Conservation (phyloP, 495 filamentous ascomycete species). For the Mytilinidion resinicola region DNA sequence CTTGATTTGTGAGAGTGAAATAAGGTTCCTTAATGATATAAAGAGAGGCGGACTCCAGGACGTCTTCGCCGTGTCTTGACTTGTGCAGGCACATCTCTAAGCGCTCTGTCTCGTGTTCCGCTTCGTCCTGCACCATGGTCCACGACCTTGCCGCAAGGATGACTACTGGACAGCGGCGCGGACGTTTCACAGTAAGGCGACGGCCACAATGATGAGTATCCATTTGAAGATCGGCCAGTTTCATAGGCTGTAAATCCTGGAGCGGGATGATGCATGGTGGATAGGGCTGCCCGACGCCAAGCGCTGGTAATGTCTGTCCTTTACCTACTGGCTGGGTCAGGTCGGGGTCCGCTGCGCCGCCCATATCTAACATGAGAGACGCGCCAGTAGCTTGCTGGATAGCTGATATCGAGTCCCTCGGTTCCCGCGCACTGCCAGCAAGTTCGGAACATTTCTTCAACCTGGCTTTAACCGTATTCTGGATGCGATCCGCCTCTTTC, state of each 20-base stretch:
- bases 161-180: conserved; percentile 6
- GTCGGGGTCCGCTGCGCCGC: conserved; percentile 20
- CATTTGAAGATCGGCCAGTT: conserved; percentile 21
- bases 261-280: conserved; percentile 32
- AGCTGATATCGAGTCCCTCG: conserved; percentile 20
- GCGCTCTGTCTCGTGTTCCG: conserved; percentile 9
- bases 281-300: conserved; percentile 33
- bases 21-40: conserved; percentile 27
- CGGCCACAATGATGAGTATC: conserved; percentile 18
- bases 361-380: conserved; percentile 36
- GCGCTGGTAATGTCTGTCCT: conserved; percentile 19
- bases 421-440: conserved; percentile 23
- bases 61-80: conserved; percentile 13
- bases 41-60: conserved; percentile 5
- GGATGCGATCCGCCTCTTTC: conserved; percentile 31
- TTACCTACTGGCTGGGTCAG: conserved; percentile 11
- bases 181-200: conserved; percentile 7
- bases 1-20: conserved; percentile 16
- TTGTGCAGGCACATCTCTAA: conserved; percentile 29
- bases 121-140: conserved; percentile 18
- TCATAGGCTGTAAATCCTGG: conserved; percentile 31
- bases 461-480: conserved; percentile 24
- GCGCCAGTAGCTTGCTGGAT: conserved; percentile 30
- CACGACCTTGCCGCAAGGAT: conserved; percentile 15
- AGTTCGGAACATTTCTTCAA: conserved; percentile 28